phyloP scores from a whole-genome alignment of 2,329 filamentous ascomycete species.

The Cadophora luteo-olivacea region DNA sequence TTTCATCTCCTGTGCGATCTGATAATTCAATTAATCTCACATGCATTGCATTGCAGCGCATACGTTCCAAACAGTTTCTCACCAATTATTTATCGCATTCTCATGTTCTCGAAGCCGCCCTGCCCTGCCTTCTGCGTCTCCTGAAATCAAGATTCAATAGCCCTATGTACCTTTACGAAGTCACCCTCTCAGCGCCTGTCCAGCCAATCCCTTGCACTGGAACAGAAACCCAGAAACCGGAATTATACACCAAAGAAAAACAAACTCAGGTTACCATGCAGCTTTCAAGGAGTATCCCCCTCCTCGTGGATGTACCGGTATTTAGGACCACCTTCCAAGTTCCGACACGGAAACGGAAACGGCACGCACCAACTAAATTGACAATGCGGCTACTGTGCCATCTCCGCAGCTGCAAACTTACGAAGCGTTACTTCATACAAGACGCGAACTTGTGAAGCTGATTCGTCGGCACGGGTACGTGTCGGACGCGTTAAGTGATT shows the following conservation, averaged over 20 bases:
- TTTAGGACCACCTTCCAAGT: background rate
- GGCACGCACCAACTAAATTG: background rate
- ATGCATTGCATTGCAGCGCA: slow-evolving; percentile 6
- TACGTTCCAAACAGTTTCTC: background rate
- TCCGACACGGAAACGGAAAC: background rate
- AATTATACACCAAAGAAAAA: background rate
- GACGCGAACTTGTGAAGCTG: background rate
- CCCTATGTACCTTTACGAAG: background rate
- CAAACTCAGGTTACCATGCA: background rate
- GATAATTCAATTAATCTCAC: background rate
- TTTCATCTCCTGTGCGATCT: background rate
- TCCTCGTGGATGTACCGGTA: background rate
- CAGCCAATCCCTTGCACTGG: slow-evolving; percentile 1
- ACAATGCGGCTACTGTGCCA: background rate
- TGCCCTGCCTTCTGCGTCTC: background rate
- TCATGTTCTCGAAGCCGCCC: background rate
- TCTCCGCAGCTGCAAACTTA: background rate
- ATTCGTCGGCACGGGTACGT: background rate
- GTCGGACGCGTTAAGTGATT: slow-evolving; percentile 5
- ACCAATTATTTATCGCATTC: background rate
- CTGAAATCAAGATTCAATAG: slow-evolving; percentile 7
- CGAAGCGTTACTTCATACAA: background rate
- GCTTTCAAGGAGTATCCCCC: background rate
- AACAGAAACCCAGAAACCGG: too few species aligned
- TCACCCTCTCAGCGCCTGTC: background rate